A percentile compares a stretch with the other conserved stretches of the same genome.
phyloP scores from a whole-genome alignment of 139 green algal species.

The Picochlorum sp. region DNA sequence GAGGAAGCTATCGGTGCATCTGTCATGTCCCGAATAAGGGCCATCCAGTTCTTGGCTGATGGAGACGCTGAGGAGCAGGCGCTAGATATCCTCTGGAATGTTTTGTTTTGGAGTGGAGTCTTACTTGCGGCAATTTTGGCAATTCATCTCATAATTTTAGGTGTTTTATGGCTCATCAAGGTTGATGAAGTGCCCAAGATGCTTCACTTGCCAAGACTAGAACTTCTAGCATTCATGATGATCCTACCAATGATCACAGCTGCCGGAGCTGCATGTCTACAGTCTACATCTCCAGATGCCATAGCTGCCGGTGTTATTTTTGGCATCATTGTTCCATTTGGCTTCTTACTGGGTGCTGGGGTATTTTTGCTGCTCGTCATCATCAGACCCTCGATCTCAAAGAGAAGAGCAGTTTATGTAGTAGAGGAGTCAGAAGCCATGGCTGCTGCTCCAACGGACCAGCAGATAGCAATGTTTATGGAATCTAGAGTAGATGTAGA shows the following conservation, averaged over 20 bases:
- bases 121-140: constrained; percentile 5
- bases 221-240: constrained; percentile 26
- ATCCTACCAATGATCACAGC: constrained; percentile 19
- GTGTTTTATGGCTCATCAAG: not conserved
- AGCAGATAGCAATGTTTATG: no score
- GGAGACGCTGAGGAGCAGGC: not conserved
- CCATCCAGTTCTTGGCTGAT: constrained; percentile 10
- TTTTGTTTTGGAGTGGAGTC: constrained; percentile 16
- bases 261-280: constrained; percentile 8
- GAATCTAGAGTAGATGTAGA: not conserved
- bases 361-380: constrained; percentile 10
- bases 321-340: constrained; percentile 9
- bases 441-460: not conserved
- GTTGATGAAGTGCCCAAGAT: constrained; percentile 11
- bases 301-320: constrained; percentile 10
- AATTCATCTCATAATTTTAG: not conserved
- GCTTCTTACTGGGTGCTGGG: not conserved
- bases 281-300: not conserved
- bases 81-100: constrained; percentile 14
- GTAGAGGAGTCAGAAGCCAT: not conserved
- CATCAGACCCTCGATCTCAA: constrained; percentile 4
- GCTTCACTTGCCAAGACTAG: constrained; percentile 18
- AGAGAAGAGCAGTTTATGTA: constrained; percentile 10
- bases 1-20: constrained; percentile 5
- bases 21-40: constrained; percentile 9